These are phyloP conservation scores for Daldinia caldariorum DNA, from an alignment of 495 filamentous ascomycete genomes.

Conservation along the genomic window DNA sequence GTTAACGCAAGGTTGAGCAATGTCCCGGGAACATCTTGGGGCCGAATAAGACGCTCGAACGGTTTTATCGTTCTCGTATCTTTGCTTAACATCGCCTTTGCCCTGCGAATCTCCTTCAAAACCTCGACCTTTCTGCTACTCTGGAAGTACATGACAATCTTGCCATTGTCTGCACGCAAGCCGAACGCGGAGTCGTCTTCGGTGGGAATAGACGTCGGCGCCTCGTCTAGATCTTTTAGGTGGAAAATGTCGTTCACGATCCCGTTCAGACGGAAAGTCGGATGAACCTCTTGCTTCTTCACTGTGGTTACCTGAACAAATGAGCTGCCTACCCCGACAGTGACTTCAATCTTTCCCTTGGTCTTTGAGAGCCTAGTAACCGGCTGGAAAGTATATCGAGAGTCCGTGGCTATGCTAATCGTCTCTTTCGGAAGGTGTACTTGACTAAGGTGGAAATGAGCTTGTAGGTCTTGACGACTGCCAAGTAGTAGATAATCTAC, in stretches of 20 bases:
- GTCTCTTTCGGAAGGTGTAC: slow-evolving; percentile 73
- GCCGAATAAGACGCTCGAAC: slow-evolving; percentile 68
- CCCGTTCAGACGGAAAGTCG: slow-evolving; percentile 64
- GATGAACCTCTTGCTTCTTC: slow-evolving; percentile 71
- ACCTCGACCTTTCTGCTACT: slow-evolving; percentile 69
- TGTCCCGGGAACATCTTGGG: slow-evolving; percentile 74
- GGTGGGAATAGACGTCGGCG: slow-evolving; percentile 66
- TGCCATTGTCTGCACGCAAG: slow-evolving; percentile 71
- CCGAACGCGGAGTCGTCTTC: slow-evolving; percentile 75
- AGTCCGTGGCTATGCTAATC: slow-evolving; percentile 70
- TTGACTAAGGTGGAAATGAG: slow-evolving; percentile 70
- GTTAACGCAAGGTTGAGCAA: slow-evolving; percentile 71
- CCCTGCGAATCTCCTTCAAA: slow-evolving; percentile 66
- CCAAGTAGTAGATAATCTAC: slow-evolving; percentile 70
- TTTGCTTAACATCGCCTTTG: slow-evolving; percentile 68
- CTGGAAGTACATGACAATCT: slow-evolving; percentile 73
- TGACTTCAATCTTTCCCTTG: slow-evolving; percentile 71
- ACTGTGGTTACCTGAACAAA: slow-evolving; percentile 74
- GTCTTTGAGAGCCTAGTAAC: slow-evolving; percentile 71
- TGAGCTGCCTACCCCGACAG: slow-evolving; percentile 70
- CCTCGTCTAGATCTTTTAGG: slow-evolving; percentile 70
- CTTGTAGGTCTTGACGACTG: slow-evolving; percentile 67
- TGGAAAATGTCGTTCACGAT: slow-evolving; percentile 75
- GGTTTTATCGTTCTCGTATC: slow-evolving; percentile 65
- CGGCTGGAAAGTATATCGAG: slow-evolving; percentile 70